Percentiles rank a stretch among this genome's conserved stretches.
Evolutionary conservation across 148 eudicot species (phyloP).

Genomic region (Vaccinium corymbosum): DNA sequence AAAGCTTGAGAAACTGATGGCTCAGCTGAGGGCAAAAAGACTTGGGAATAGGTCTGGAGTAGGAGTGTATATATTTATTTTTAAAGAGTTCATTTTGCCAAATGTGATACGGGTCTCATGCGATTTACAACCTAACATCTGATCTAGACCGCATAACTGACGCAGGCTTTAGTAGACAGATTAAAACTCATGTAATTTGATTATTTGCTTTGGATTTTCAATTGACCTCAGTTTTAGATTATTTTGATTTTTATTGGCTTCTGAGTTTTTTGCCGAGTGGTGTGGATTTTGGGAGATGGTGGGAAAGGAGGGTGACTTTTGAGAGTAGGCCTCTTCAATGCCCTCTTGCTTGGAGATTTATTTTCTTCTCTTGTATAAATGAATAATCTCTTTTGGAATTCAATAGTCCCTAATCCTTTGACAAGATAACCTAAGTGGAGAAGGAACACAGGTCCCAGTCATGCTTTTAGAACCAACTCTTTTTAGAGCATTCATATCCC

Average conservation of each 20-base stretch:
- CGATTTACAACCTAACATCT: too few species aligned
- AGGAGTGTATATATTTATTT: too few species aligned
- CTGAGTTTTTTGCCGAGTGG: background rate
- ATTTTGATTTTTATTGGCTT: background rate
- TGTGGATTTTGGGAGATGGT: background rate
- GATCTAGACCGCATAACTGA: too few species aligned
- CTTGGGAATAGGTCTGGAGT: background rate
- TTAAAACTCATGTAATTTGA: too few species aligned
- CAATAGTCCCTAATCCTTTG: background rate
- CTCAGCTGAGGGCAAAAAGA: background rate
- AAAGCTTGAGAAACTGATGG: constrained; percentile 11
- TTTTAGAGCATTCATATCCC: too few species aligned
- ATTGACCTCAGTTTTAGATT: background rate
- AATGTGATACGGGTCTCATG: too few species aligned
- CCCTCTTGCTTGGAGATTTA: background rate
- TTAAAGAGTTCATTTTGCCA: too few species aligned
- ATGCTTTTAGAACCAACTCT: too few species aligned
- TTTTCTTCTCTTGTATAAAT: background rate
- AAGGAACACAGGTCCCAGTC: background rate
- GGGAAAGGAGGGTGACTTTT: too few species aligned
- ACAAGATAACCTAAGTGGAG: background rate
- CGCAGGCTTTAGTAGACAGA: too few species aligned
- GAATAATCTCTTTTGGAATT: background rate
- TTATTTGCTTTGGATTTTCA: background rate
- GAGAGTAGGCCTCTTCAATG: background rate